Evolutionary conservation across 768 basidiomycete species (phyloP).

Genomic region (Crassisporium funariophilum): DNA sequence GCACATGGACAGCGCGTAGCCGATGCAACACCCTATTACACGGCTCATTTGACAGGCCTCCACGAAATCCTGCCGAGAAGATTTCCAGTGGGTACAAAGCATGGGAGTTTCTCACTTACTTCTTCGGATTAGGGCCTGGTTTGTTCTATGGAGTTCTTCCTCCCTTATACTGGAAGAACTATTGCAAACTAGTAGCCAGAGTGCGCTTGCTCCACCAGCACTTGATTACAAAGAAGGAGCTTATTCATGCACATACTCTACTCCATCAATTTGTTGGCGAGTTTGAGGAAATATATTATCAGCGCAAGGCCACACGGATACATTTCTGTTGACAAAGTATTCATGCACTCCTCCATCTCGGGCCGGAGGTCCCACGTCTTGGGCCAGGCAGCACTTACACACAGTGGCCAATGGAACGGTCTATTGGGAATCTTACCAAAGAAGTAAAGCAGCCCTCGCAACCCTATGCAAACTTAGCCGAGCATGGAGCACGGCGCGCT

Average conservation of each 20-base stretch:
- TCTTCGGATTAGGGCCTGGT: constrained; percentile 36
- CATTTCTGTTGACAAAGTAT: constrained; percentile 39
- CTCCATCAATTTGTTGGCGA: constrained; percentile 29
- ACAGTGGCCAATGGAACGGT: constrained; percentile 34
- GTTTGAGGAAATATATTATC: constrained; percentile 39
- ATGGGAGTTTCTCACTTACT: constrained; percentile 32
- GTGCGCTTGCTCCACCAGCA: constrained; percentile 28
- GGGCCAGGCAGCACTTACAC: constrained; percentile 24
- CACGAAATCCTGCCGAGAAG: constrained; percentile 34
- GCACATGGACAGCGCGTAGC: constrained; percentile 19
- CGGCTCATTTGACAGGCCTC: constrained; percentile 26
- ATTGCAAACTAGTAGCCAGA: constrained; percentile 32
- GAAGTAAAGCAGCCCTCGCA: constrained; percentile 23
- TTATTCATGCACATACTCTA: constrained; percentile 21
- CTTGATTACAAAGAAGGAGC: constrained; percentile 15
- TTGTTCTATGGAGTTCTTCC: constrained; percentile 32
- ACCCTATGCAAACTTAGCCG: constrained; percentile 15
- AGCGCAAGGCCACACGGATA: constrained; percentile 20
- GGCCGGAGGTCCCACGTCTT: constrained; percentile 25
- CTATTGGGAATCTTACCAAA: constrained; percentile 29
- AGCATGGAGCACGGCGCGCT: constrained; percentile 8
- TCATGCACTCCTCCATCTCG: constrained; percentile 34
- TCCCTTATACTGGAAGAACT: constrained; percentile 27
- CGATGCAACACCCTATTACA: constrained; percentile 21
- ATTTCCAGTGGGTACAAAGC: constrained; percentile 42